Conservation (phyloP, 225 moss, liverwort and hornwort genomes). For the Bryum argenteum region DNA sequence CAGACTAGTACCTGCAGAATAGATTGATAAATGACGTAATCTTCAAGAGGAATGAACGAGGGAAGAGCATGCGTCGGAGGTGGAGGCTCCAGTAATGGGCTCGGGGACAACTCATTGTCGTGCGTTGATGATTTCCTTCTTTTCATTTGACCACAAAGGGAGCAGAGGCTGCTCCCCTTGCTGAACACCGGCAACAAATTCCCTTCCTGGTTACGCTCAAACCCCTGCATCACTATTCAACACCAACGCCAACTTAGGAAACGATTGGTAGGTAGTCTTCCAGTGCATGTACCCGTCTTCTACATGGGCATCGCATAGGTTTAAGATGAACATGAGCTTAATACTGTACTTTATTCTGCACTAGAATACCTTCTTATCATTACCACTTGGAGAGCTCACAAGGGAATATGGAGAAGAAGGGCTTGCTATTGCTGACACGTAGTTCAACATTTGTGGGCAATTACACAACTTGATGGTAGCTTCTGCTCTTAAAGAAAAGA, state of each 20-base stretch:
- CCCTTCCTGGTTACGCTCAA: constrained; percentile 61
- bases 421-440: background rate
- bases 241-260: constrained; percentile 41
- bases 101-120: constrained; percentile 31
- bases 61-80: constrained; percentile 57
- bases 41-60: constrained; percentile 89
- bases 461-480: constrained; percentile 14
- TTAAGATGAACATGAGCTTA: constrained; percentile 19
- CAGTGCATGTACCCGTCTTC: background rate
- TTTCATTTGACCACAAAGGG: constrained; percentile 54
- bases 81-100: constrained; percentile 28
- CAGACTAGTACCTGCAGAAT: constrained; percentile 82
- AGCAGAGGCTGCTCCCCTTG: constrained; percentile 54
- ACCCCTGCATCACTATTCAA: constrained; percentile 61
- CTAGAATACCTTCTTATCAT: background rate
- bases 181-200: constrained; percentile 56
- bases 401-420: constrained; percentile 4
- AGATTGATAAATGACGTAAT: constrained; percentile 84
- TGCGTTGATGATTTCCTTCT: constrained; percentile 32
- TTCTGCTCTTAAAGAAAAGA: background rate
- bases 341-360: constrained; percentile 13
- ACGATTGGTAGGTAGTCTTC: constrained; percentile 9
- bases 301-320: background rate
- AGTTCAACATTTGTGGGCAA: background rate
- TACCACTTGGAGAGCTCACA: background rate